Evolutionary conservation across 2,329 filamentous ascomycete species (phyloP).

Genomic region (Penicillium frequentans): DNA sequence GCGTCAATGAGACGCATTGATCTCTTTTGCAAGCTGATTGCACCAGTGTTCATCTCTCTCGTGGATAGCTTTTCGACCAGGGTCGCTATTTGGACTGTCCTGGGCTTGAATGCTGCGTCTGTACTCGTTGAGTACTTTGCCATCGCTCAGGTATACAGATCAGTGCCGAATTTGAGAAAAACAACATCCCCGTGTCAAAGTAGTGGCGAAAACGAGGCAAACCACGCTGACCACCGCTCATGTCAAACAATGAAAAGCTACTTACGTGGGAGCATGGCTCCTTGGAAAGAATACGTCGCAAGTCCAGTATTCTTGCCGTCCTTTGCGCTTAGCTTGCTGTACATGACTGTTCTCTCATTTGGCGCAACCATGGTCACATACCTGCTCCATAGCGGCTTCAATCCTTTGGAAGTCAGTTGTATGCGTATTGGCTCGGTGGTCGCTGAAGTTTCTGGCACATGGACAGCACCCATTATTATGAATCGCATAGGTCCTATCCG

Average conservation of each 20-base stretch:
- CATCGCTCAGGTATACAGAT: slow-evolving; percentile 33
- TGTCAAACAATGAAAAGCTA: slow-evolving; percentile 28
- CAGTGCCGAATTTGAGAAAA: slow-evolving; percentile 15
- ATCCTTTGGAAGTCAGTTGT: slow-evolving; percentile 48
- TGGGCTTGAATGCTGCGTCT: slow-evolving; percentile 45
- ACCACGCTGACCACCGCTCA: slow-evolving; percentile 12
- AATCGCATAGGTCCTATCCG: slow-evolving; percentile 58
- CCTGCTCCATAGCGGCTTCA: slow-evolving; percentile 52
- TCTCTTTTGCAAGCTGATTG: slow-evolving; percentile 57
- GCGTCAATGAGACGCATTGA: slow-evolving; percentile 59
- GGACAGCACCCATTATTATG: slow-evolving; percentile 53
- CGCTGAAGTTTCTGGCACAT: slow-evolving; percentile 56
- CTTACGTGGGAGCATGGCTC: slow-evolving; percentile 7
- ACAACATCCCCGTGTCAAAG: neutral
- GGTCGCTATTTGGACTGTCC: slow-evolving; percentile 49
- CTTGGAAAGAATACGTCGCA: slow-evolving; percentile 29
- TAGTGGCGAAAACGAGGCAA: neutral
- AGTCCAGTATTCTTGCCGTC: slow-evolving; percentile 46
- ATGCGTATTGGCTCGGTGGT: slow-evolving; percentile 49
- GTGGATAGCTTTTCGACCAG: slow-evolving; percentile 46
- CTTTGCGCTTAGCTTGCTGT: slow-evolving; percentile 51
- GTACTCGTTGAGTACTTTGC: slow-evolving; percentile 43
- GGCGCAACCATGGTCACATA: slow-evolving; percentile 58
- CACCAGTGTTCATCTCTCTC: slow-evolving; percentile 53
- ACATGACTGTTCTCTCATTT: slow-evolving; percentile 58